Conservation (phyloP, 768 basidiomycete genomes). For the Boletus edulis region DNA sequence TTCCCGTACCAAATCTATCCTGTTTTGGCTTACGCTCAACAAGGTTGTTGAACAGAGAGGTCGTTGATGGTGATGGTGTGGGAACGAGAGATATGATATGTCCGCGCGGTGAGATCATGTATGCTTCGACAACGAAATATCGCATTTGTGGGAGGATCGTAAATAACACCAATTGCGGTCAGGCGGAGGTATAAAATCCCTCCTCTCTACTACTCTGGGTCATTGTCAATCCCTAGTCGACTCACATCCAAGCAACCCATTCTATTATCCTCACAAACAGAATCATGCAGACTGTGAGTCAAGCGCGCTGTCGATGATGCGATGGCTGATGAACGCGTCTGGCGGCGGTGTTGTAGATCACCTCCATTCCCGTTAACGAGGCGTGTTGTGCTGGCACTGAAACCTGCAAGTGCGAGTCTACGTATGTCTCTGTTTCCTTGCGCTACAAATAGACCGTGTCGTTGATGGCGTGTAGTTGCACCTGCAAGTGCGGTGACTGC, state of each 20-base stretch:
- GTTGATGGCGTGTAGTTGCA: constrained; percentile 3
- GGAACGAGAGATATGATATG: too few species aligned
- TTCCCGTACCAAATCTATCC: not conserved
- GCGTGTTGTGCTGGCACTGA: constrained; percentile 16
- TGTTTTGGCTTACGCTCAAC: not conserved
- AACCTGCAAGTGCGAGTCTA: constrained; percentile 13
- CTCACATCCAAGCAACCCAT: not conserved
- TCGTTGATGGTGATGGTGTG: not conserved
- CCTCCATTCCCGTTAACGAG: constrained; percentile 15
- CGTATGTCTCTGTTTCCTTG: constrained; percentile 1
- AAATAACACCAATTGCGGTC: constrained; percentile 1
- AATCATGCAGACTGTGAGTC: constrained; percentile 23
- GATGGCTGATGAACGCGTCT: not conserved
- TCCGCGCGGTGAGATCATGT: too few species aligned
- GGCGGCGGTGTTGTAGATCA: constrained; percentile 1
- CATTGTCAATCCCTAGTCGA: not conserved
- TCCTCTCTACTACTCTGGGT: too few species aligned
- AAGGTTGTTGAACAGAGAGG: too few species aligned
- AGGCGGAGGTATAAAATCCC: too few species aligned
- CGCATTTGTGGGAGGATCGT: too few species aligned
- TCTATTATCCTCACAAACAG: not conserved
- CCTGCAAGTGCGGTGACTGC: constrained; percentile 20
- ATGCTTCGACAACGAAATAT: too few species aligned
- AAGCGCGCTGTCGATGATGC: not conserved
- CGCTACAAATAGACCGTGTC: too few species aligned